Evolutionary conservation across 2,329 filamentous ascomycete genomes (phyloP).

Genomic region (Periglandula ipomoeae): DNA sequence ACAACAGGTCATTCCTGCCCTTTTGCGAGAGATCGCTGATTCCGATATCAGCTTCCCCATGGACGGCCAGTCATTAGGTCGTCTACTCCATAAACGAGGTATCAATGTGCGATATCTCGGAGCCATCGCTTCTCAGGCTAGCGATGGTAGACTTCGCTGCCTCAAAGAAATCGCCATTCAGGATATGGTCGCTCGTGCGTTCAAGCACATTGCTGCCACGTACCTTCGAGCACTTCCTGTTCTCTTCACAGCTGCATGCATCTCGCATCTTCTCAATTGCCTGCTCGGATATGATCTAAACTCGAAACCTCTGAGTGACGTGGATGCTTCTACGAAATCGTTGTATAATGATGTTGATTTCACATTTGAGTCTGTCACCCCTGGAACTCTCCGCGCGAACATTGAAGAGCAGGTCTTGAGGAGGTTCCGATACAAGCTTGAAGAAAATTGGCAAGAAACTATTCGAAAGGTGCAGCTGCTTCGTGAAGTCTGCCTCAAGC

Average conservation of each 20-base stretch:
- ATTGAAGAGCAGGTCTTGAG: slow-evolving; percentile 63
- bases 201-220: slow-evolving; percentile 82
- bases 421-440: slow-evolving; percentile 69
- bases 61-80: slow-evolving; percentile 88
- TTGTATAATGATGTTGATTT: slow-evolving; percentile 79
- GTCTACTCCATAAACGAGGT: slow-evolving; percentile 88
- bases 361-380: slow-evolving; percentile 69
- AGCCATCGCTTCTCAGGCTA: slow-evolving; percentile 62
- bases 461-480: slow-evolving; percentile 75
- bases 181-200: slow-evolving; percentile 90
- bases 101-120: slow-evolving; percentile 97
- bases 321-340: slow-evolving; percentile 62
- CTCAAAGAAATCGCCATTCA: slow-evolving; percentile 70
- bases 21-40: slow-evolving; percentile 79
- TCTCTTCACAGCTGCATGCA: slow-evolving; percentile 68
- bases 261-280: slow-evolving; percentile 89
- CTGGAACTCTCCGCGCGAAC: slow-evolving; percentile 57
- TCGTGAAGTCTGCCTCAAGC: slow-evolving; percentile 78
- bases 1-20: slow-evolving; percentile 68
- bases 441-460: slow-evolving; percentile 55
- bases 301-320: slow-evolving; percentile 64
- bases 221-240: slow-evolving; percentile 73
- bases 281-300: slow-evolving; percentile 72
- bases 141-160: slow-evolving; percentile 64
- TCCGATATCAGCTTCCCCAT: slow-evolving; percentile 96